Evolutionary conservation across 148 eudicot species (phyloP).

Genomic region (Mesembryanthemum crystallinum): DNA sequence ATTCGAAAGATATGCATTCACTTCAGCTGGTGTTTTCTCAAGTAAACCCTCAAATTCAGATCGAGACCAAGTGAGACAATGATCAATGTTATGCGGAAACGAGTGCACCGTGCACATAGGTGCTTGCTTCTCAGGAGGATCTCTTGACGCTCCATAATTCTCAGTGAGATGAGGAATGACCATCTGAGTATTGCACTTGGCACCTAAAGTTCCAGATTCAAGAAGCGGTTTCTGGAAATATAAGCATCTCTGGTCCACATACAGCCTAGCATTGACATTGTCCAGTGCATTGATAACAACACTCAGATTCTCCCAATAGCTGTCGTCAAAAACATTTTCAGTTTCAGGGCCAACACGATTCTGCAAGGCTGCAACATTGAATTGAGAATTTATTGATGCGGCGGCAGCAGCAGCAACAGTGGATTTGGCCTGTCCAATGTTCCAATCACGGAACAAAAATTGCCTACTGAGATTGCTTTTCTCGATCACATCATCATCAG

Average conservation of each 20-base stretch:
- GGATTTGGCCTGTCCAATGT: constrained; percentile 95
- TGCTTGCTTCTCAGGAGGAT: constrained; percentile 94
- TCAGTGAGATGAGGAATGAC: constrained; percentile 91
- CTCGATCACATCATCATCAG: constrained; percentile 96
- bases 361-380: constrained; percentile 73
- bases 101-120: constrained; percentile 97
- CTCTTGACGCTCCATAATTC: constrained; percentile 95
- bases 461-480: constrained; percentile 94
- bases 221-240: constrained; percentile 94
- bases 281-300: constrained; percentile 79
- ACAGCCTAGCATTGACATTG: constrained; percentile 89
- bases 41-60: constrained; percentile 92
- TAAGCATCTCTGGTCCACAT: constrained; percentile 85
- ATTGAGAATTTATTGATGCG: constrained; percentile 51
- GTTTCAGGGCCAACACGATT: constrained; percentile 92
- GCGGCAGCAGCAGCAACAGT: constrained; percentile 93
- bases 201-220: constrained; percentile 92
- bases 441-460: constrained; percentile 93
- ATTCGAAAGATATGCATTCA: constrained; percentile 75
- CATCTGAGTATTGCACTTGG: constrained; percentile 94
- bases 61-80: constrained; percentile 93
- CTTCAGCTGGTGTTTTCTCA: constrained; percentile 88
- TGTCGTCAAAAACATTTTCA: constrained; percentile 79
- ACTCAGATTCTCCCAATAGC: constrained; percentile 75
- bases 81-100: constrained; percentile 91